Evolutionary conservation across 257 asterid species (phyloP).

Genomic region (Nicotiana tabacum): DNA sequence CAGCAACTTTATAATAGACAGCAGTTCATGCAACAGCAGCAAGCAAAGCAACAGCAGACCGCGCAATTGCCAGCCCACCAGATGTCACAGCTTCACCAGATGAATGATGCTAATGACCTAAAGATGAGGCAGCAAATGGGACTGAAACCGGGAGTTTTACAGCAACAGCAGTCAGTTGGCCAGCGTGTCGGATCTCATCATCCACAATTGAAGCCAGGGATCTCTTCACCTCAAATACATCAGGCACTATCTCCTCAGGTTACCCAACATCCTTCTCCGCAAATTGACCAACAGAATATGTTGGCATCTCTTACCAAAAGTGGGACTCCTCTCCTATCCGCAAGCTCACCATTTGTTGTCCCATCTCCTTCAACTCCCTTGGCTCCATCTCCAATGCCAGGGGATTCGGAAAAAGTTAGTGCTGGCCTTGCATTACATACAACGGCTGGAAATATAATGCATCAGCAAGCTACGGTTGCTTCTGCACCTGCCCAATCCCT

Average conservation of each 20-base stretch:
- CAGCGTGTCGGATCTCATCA: constrained; percentile 70
- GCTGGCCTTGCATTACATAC: constrained; percentile 52
- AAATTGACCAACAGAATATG: constrained; percentile 72
- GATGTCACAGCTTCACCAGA: constrained; percentile 64
- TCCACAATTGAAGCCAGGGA: constrained; percentile 62
- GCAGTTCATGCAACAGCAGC: constrained; percentile 63
- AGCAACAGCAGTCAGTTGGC: constrained; percentile 51
- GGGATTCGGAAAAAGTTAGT: constrained; percentile 73
- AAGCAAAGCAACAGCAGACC: constrained; percentile 55
- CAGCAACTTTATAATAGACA: constrained; percentile 59
- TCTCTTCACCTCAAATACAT: constrained; percentile 75
- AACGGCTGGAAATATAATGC: constrained; percentile 57
- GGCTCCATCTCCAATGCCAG: constrained; percentile 91
- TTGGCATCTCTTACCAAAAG: constrained; percentile 50
- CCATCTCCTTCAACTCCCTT: constrained; percentile 90
- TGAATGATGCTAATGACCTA: constrained; percentile 61
- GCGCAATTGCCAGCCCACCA: constrained; percentile 48
- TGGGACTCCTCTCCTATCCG: constrained; percentile 86
- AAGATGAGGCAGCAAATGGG: constrained; percentile 84
- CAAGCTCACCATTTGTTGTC: constrained; percentile 73
- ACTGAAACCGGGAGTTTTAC: constrained; percentile 65
- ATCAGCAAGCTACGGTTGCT: constrained; percentile 47
- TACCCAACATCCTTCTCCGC: constrained; percentile 81
- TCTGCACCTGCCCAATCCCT: constrained; percentile 72
- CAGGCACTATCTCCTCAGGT: constrained; percentile 79